Evolutionary conservation across 768 basidiomycete species (phyloP).

Genomic region (Paxillus rubicundulus): DNA sequence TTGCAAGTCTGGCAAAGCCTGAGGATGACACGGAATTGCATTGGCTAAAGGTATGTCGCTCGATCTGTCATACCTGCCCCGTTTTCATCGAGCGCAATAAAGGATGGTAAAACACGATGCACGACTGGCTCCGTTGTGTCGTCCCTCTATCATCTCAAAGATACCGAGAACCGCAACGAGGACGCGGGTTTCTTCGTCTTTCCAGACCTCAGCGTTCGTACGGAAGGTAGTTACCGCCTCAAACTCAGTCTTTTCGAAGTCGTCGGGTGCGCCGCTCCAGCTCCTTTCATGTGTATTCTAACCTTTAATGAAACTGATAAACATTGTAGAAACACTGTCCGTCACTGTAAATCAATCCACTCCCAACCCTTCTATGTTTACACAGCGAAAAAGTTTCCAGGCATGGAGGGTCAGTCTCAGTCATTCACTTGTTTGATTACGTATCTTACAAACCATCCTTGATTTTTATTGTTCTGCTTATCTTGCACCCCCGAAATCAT

Average conservation of each 20-base stretch:
- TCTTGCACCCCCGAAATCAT: constrained; percentile 16
- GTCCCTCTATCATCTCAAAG: constrained; percentile 88
- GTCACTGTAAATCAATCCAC: constrained; percentile 87
- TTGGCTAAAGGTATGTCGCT: constrained; percentile 62
- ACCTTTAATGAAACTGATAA: neutral
- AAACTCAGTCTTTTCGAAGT: constrained; percentile 86
- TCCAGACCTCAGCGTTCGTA: constrained; percentile 88
- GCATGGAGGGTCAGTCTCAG: constrained; percentile 76
- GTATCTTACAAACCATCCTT: constrained; percentile 8
- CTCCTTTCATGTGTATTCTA: constrained; percentile 6
- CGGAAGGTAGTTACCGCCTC: constrained; percentile 81
- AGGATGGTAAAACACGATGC: constrained; percentile 89
- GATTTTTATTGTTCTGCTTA: constrained; percentile 5
- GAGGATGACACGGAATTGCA: constrained; percentile 89
- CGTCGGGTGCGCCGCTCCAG: constrained; percentile 60
- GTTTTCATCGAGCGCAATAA: constrained; percentile 3
- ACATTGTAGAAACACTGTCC: constrained; percentile 66
- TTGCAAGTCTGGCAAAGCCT: constrained; percentile 84
- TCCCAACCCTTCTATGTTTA: constrained; percentile 92
- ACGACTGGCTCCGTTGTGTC: constrained; percentile 91
- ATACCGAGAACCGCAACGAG: constrained; percentile 53
- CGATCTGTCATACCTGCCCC: neutral
- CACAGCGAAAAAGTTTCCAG: constrained; percentile 94
- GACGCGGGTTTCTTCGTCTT: constrained; percentile 97
- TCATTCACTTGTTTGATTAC: neutral